A percentile compares a stretch with the other conserved stretches of the same genome.
Evolutionary conservation across 1,284 basidiomycete species (phyloP).

Genomic region (Neonothopanus nambi): DNA sequence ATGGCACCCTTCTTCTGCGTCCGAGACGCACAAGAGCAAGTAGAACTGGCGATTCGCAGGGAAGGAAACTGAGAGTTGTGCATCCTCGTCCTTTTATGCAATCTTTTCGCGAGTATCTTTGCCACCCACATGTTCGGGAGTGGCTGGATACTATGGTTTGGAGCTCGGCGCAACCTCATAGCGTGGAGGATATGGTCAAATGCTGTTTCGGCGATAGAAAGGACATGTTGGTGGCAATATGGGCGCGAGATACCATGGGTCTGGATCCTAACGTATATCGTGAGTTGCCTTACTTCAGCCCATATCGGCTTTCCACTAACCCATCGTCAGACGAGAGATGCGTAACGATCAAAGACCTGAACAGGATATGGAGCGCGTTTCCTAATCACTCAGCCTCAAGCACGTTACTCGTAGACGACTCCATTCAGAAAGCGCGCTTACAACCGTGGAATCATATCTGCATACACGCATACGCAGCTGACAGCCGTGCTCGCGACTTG

Average conservation of each 20-base stretch:
- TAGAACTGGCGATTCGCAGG: constrained; percentile 3
- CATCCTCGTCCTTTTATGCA: constrained; percentile 70
- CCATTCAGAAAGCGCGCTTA: constrained; percentile 70
- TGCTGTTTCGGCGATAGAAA: constrained; percentile 50
- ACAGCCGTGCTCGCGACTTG: constrained; percentile 48
- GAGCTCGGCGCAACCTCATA: constrained; percentile 83
- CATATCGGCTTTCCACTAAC: neutral
- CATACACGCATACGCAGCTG: constrained; percentile 63
- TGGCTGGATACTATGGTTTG: constrained; percentile 86
- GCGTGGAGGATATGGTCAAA: constrained; percentile 72
- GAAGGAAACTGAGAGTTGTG: constrained; percentile 39
- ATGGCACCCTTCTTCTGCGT: constrained; percentile 79
- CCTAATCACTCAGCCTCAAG: constrained; percentile 58
- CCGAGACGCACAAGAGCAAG: constrained; percentile 33
- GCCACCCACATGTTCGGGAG: constrained; percentile 49
- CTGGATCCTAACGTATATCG: constrained; percentile 58
- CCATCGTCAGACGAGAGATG: constrained; percentile 55
- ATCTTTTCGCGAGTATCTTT: constrained; percentile 64
- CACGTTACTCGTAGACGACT: constrained; percentile 83
- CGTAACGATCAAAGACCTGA: constrained; percentile 75
- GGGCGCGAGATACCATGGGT: constrained; percentile 80
- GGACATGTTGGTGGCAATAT: constrained; percentile 57
- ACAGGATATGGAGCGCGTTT: constrained; percentile 68
- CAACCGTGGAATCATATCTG: constrained; percentile 84
- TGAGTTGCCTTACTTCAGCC: constrained; percentile 42